Conservation (phyloP, 73 alveolate genomes). For the Paraurostyla sp. region DNA sequence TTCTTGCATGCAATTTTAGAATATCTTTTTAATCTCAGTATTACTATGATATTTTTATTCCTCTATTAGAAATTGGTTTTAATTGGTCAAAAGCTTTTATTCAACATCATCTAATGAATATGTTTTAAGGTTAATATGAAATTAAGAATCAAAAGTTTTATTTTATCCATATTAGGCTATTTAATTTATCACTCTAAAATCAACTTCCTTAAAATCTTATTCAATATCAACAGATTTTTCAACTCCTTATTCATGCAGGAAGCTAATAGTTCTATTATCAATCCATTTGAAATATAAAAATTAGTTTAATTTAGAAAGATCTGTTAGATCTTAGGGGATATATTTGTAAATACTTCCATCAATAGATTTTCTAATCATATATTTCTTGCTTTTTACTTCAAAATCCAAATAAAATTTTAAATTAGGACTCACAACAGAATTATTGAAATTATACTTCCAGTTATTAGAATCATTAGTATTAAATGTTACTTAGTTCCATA, state of each 20-base stretch:
- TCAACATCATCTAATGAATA: conserved; percentile 25
- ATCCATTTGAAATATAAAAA: conserved; percentile 10
- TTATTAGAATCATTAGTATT: not conserved
- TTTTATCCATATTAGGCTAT: not conserved
- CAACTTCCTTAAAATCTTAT: not conserved
- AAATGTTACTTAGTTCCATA: conserved; percentile 11
- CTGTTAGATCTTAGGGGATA: not conserved
- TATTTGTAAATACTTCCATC: not conserved
- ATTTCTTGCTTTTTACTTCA: conserved; percentile 12
- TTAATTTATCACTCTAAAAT: not conserved
- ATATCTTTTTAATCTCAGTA: not conserved
- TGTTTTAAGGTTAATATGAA: conserved; percentile 7
- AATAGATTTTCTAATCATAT: not conserved
- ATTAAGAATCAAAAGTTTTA: not conserved
- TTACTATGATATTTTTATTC: not conserved
- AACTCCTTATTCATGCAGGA: conserved; percentile 16
- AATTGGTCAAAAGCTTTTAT: not conserved
- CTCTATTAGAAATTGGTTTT: not conserved
- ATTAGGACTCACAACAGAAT: conserved; percentile 27
- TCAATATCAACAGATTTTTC: not conserved
- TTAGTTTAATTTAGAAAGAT: not conserved
- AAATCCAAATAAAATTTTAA: not conserved
- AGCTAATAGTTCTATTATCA: not conserved
- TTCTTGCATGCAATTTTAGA: not conserved
- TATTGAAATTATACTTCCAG: conserved; percentile 28